These are phyloP conservation scores for Neurospora discreta DNA, from an alignment of 495 filamentous ascomycete genomes.

Conservation along the genomic window DNA sequence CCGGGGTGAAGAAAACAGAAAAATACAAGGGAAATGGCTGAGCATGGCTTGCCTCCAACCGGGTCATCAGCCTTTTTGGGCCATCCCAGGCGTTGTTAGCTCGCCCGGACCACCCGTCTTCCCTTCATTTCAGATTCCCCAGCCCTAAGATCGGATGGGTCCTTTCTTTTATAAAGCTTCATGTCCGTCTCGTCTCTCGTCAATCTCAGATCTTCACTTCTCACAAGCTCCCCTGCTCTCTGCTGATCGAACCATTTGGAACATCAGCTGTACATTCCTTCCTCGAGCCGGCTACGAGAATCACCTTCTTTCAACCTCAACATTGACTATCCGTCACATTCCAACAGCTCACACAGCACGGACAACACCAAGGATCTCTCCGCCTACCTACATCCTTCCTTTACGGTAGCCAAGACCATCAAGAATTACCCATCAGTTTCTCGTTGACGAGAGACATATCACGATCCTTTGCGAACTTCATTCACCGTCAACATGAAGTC, in stretches of 20 bases:
- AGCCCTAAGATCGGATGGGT: not conserved
- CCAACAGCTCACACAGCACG: not conserved
- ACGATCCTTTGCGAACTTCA: not conserved
- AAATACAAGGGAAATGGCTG: not conserved
- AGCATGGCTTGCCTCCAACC: not conserved
- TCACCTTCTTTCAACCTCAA: constrained; percentile 11
- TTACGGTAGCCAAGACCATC: not conserved
- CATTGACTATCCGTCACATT: not conserved
- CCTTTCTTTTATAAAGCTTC: constrained; percentile 5
- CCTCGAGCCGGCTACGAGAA: constrained; percentile 28
- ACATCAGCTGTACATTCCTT: constrained; percentile 25
- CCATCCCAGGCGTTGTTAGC: not conserved
- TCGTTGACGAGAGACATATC: not conserved
- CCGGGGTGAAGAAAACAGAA: not conserved
- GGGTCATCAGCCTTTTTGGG: not conserved
- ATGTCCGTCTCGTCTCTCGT: constrained; percentile 1
- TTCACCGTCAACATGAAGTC: constrained; percentile 36
- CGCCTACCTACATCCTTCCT: not conserved
- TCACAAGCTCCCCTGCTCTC: constrained; percentile 13
- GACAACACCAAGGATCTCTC: not conserved
- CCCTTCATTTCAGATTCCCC: not conserved
- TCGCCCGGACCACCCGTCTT: not conserved
- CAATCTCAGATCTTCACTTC: constrained; percentile 5
- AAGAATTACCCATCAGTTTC: not conserved
- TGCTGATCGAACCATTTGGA: constrained; percentile 7